Evolutionary conservation across 73 alveolate species (phyloP).

Genomic region (Paramecium primaurelia): DNA sequence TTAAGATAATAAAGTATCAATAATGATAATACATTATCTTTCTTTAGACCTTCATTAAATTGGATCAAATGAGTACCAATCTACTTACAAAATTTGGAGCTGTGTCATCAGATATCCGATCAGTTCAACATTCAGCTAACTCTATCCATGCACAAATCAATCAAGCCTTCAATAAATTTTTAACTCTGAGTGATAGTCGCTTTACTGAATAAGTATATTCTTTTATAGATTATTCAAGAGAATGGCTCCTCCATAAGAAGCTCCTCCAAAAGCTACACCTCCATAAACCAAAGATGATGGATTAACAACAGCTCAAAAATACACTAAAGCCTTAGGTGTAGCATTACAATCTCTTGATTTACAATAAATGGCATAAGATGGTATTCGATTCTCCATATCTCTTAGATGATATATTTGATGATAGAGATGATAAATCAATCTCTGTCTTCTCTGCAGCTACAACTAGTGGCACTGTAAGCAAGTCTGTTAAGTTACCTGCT

Average conservation of each 20-base stretch:
- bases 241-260: constrained; percentile 35
- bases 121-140: constrained; percentile 8
- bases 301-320: neutral
- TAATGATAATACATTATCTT: neutral
- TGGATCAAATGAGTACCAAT: constrained; percentile 36
- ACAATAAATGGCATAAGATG: constrained; percentile 25
- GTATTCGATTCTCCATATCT: neutral
- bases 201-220: constrained; percentile 17
- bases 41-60: neutral
- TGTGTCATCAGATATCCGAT: constrained; percentile 22
- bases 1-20: constrained; percentile 18
- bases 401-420: constrained; percentile 47
- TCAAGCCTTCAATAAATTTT: neutral
- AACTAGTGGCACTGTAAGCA: constrained; percentile 32
- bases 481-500: constrained; percentile 29
- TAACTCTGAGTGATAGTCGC: neutral
- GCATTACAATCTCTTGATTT: neutral
- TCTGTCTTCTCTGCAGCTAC: constrained; percentile 30
- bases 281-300: constrained; percentile 1
- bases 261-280: neutral
- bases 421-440: constrained; percentile 30
- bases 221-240: neutral
- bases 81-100: constrained; percentile 37
- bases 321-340: neutral
- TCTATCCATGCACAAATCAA: constrained; percentile 13